Evolutionary conservation across 306 rosid genomes (phyloP), one percentile per base, ranked within the genome.

Genomic region (Casuarina equisetifolia): DNA sequence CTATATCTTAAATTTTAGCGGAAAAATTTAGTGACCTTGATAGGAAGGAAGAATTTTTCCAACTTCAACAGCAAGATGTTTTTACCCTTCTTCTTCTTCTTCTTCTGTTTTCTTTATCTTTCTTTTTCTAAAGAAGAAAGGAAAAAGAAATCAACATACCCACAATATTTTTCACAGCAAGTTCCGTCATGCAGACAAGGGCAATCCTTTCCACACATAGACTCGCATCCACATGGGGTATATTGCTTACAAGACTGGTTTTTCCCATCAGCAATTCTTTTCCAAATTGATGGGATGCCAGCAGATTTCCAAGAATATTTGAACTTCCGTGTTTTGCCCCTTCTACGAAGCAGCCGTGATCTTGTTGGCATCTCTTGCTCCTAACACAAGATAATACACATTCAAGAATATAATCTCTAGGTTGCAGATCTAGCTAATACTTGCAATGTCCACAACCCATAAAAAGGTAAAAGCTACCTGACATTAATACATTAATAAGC

Each of bases 121-220:
- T 44, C 8, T 44, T 52, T 49, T 35, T 43, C 32, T 25, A 25
- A 25, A 25, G 32, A 0, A 25, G 32, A 25, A 25, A 25, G 32
- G 32, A 52, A 66, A 57, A 16, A 10, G 55, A 42, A 55, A 4
- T 52, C 3, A 68, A 85, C 89, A 58, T 88, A 94, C 97, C 97
- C 98, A 36, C 98, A 94, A 76, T 90, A 90, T 82, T 94, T 94
- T 82, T 94, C 98, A 57, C 98, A 94, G 84, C 91, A 94, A 70
- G 89, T 83, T 74, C 86, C 93, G 74, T 79, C 81, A 7, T 78
- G 69, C 70, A 81, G 82, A 81, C 97, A 94, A 71, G 97, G 72
- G 78, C 98, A 94, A 69, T 94, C 73, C 84, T 88, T 92, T 75
- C 96, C 96, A 72, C 98, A 92, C 72, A 81, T 75, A 59, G 89